Evolutionary conservation across 2,329 filamentous ascomycete genomes (phyloP).

Genomic region (Zasmidium angulare): DNA sequence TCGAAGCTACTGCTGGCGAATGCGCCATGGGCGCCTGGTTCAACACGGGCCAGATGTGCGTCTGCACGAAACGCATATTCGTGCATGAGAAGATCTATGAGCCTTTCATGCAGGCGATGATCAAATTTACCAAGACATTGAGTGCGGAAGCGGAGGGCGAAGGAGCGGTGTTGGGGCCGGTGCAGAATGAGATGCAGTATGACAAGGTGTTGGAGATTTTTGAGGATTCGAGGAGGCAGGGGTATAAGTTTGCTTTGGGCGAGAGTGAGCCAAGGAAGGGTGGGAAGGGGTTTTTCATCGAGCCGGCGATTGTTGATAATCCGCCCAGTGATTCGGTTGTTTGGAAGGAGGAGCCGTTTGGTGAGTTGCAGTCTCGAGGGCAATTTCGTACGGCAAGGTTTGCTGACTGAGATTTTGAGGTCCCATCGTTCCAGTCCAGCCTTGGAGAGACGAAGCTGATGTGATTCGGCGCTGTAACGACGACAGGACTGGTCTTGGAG

Average conservation of each 20-base stretch:
- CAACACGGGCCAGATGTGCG: slow-evolving; percentile 60
- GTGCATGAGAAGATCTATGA: slow-evolving; percentile 58
- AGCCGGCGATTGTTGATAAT: slow-evolving; percentile 46
- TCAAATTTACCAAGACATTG: slow-evolving; percentile 68
- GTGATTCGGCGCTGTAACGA: slow-evolving; percentile 49
- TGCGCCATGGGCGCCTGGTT: slow-evolving; percentile 58
- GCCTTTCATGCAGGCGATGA: not conserved
- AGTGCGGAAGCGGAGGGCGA: slow-evolving; percentile 71
- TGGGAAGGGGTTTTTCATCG: slow-evolving; percentile 36
- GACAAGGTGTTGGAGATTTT: slow-evolving; percentile 46
- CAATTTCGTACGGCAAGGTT: not conserved
- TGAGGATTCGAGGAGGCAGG: slow-evolving; percentile 34
- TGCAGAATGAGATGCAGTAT: slow-evolving; percentile 58
- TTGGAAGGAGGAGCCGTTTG: slow-evolving; percentile 49
- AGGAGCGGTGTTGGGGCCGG: slow-evolving; percentile 34
- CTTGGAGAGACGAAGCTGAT: slow-evolving; percentile 46
- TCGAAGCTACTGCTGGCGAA: slow-evolving; percentile 51
- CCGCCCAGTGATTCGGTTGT: slow-evolving; percentile 40
- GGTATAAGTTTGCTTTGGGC: slow-evolving; percentile 55
- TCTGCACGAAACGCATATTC: slow-evolving; percentile 54
- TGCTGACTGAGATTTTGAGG: not conserved
- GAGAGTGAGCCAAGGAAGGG: slow-evolving; percentile 49
- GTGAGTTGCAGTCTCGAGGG: not conserved
- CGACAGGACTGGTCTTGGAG: slow-evolving; percentile 51
- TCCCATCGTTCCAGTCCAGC: slow-evolving; percentile 47